Percentiles rank a stretch among this genome's conserved stretches.
These are phyloP conservation scores for Papiliotrema flavescens DNA, from an alignment of 1,284 basidiomycete genomes.

Conservation along the genomic window DNA sequence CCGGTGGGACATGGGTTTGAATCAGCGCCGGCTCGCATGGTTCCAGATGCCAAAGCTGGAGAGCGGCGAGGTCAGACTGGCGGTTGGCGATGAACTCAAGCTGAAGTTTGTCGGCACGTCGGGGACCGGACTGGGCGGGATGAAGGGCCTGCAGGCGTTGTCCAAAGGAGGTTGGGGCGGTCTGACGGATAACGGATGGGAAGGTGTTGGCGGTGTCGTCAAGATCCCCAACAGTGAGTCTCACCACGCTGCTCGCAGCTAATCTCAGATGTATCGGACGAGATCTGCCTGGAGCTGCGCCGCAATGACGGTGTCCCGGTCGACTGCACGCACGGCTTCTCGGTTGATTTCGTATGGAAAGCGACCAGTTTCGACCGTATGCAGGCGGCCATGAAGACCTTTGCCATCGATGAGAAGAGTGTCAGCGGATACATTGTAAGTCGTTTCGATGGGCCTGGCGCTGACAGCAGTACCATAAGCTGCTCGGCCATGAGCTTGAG, in stretches of 20 bases:
- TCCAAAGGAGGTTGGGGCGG: conserved; percentile 3
- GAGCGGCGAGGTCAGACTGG: conserved; percentile 93
- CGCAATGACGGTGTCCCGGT: conserved; percentile 90
- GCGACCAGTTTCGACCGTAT: conserved; percentile 98
- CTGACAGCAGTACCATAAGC: conserved; percentile 79
- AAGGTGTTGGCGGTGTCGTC: conserved; percentile 95
- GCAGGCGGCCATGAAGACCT: conserved; percentile 99
- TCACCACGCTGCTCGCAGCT: background rate
- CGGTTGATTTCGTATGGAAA: conserved; percentile 99
- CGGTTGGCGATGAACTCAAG: conserved; percentile 93
- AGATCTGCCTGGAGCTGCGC: conserved; percentile 90
- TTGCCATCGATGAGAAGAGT: conserved; percentile 98
- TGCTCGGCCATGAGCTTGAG: conserved; percentile 92
- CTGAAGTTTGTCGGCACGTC: conserved; percentile 80
- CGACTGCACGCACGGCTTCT: conserved; percentile 91
- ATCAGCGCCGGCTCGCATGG: conserved; percentile 97
- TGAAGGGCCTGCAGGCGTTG: conserved; percentile 36
- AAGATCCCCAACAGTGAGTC: conserved; percentile 96
- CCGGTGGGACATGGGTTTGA: conserved; percentile 95
- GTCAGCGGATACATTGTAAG: conserved; percentile 95
- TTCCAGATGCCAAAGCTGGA: conserved; percentile 94
- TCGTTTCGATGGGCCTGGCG: conserved; percentile 9
- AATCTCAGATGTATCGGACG: conserved; percentile 83
- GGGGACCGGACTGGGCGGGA: conserved; percentile 50
- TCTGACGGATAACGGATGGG: conserved; percentile 58